Conservation (phyloP, 495 filamentous ascomycete species). For the Recurvomyces mirabilis region DNA sequence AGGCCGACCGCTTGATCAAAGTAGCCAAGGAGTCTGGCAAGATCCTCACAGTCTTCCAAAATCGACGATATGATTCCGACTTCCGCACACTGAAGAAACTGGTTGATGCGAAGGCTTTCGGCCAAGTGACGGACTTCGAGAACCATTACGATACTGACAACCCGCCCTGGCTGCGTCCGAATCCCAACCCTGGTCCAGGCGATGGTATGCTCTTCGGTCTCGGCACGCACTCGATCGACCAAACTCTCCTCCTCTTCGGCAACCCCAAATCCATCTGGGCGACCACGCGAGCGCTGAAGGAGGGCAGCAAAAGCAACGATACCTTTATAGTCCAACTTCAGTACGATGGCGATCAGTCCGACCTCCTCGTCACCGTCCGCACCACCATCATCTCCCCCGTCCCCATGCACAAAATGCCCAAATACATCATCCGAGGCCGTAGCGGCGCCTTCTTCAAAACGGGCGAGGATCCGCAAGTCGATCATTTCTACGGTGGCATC, state of each 20-base stretch:
- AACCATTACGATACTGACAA: slow-evolving; percentile 73
- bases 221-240: slow-evolving; percentile 73
- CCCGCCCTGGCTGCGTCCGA: slow-evolving; percentile 44
- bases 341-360: slow-evolving; percentile 48
- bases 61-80: slow-evolving; percentile 75
- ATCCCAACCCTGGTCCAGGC: slow-evolving; percentile 47
- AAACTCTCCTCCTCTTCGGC: slow-evolving; percentile 68
- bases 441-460: slow-evolving; percentile 39
- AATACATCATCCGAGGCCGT: slow-evolving; percentile 69
- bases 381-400: slow-evolving; percentile 60
- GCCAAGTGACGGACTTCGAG: slow-evolving; percentile 66
- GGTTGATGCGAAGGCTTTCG: slow-evolving; percentile 43
- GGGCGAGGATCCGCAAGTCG: slow-evolving; percentile 63
- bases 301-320: slow-evolving; percentile 45
- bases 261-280: slow-evolving; percentile 56
- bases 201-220: slow-evolving; percentile 70
- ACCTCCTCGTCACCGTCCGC: slow-evolving; percentile 52
- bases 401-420: slow-evolving; percentile 44
- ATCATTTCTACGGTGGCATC: slow-evolving; percentile 59
- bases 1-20: slow-evolving; percentile 57
- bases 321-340: slow-evolving; percentile 56
- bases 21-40: slow-evolving; percentile 50
- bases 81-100: slow-evolving; percentile 63
- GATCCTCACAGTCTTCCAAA: slow-evolving; percentile 75
- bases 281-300: slow-evolving; percentile 49